These are phyloP conservation scores for Chrysoporthe deuterocubensis DNA, from an alignment of 2,329 filamentous ascomycete species.

Conservation along the genomic window DNA sequence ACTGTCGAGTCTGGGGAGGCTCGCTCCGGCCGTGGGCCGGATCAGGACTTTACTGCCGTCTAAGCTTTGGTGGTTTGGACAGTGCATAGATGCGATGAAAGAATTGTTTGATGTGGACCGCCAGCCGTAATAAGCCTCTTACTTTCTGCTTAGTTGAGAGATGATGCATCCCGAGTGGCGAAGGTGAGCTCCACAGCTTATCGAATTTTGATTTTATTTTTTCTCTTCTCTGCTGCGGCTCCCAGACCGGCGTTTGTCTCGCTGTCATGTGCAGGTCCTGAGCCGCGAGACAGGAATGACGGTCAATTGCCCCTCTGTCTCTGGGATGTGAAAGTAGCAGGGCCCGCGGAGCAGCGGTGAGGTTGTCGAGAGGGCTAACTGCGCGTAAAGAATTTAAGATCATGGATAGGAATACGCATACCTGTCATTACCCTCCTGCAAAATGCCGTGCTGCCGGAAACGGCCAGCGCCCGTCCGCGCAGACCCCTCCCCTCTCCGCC, in stretches of 20 bases:
- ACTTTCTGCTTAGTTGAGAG: conserved; percentile 17
- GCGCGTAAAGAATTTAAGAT: neutral
- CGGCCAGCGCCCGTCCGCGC: too few species aligned
- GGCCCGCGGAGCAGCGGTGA: neutral
- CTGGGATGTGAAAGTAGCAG: neutral
- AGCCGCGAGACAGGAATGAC: conserved; percentile 10
- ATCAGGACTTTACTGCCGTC: neutral
- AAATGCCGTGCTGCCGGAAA: too few species aligned
- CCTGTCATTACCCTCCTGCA: too few species aligned
- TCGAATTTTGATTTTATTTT: neutral
- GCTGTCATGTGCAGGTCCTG: conserved; percentile 16
- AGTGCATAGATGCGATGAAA: conserved; percentile 3
- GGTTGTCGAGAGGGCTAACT: neutral
- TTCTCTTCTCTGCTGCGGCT: neutral
- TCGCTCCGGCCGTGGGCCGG: neutral
- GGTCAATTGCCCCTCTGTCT: neutral
- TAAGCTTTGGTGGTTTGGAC: conserved; percentile 13
- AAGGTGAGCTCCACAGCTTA: conserved; percentile 1
- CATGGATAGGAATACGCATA: neutral
- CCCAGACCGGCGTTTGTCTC: conserved; percentile 9
- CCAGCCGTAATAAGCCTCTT: conserved; percentile 19
- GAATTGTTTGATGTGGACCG: conserved; percentile 16
- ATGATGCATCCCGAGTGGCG: conserved; percentile 14
- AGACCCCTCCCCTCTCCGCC: too few species aligned
- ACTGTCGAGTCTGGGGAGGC: neutral